Evolutionary conservation across 495 filamentous ascomycete genomes (phyloP).

Genomic region (Pseudevernia furfuracea): DNA sequence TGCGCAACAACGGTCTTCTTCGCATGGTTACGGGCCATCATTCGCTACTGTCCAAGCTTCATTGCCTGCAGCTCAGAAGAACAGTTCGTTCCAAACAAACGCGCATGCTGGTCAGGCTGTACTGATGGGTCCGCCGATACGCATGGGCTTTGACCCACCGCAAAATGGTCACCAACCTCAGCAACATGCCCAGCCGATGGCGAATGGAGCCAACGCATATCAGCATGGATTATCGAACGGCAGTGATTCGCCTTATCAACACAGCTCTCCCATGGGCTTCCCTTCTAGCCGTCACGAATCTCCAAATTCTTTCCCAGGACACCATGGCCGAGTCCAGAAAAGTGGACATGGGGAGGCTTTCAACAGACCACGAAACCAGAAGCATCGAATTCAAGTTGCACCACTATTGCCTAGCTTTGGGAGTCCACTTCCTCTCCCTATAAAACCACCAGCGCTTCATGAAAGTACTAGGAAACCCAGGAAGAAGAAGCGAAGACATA

Average conservation of each 20-base stretch:
- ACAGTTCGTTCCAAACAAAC: constrained; percentile 1
- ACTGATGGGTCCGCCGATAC: constrained; percentile 52
- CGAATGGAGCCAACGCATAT: constrained; percentile 30
- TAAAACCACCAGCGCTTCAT: constrained; percentile 51
- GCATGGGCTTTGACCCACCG: constrained; percentile 47
- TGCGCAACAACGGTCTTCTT: constrained; percentile 1
- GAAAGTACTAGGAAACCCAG: constrained; percentile 42
- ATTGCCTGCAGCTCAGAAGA: background rate
- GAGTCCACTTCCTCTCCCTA: constrained; percentile 40
- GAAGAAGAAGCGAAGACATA: constrained; percentile 72
- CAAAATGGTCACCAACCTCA: constrained; percentile 27
- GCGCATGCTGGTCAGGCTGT: constrained; percentile 36
- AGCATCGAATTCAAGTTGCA: constrained; percentile 41
- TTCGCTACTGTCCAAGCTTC: background rate
- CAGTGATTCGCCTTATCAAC: constrained; percentile 20
- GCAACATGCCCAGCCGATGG: constrained; percentile 39
- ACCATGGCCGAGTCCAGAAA: constrained; percentile 29
- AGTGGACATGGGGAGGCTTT: constrained; percentile 40
- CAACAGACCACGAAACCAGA: constrained; percentile 35
- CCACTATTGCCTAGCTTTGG: constrained; percentile 58
- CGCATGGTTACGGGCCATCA: background rate
- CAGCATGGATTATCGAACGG: constrained; percentile 28
- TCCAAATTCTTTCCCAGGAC: constrained; percentile 16
- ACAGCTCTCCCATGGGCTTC: constrained; percentile 12
- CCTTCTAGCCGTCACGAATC: constrained; percentile 22